A percentile compares a stretch with the other conserved stretches of the same genome.
These are phyloP conservation scores for Erysimum cheiranthoides DNA, from an alignment of 345 rosid species.

Conservation along the genomic window DNA sequence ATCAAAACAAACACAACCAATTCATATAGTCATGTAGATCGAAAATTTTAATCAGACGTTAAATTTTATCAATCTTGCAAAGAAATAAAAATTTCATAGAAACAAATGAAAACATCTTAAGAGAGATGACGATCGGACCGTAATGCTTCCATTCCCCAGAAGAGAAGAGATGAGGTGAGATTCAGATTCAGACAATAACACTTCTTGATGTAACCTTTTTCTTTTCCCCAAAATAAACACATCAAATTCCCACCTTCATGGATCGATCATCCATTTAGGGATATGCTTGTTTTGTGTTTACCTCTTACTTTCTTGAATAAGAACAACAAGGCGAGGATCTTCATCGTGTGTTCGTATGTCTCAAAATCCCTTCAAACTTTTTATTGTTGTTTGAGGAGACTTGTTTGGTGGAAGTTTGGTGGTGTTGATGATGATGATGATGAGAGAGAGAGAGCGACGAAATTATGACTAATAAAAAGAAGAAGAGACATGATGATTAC, in stretches of 20 bases:
- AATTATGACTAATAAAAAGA: conserved; percentile 20
- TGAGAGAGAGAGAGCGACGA: neutral
- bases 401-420: conserved; percentile 34
- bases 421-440: conserved; percentile 20
- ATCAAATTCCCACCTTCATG: conserved; percentile 8
- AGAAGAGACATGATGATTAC: conserved; percentile 39
- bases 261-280: neutral
- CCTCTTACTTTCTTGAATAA: conserved; percentile 10
- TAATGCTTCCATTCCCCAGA: conserved; percentile 40
- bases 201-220: neutral
- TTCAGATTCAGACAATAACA: conserved; percentile 14
- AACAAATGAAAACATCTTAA: neutral
- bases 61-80: neutral
- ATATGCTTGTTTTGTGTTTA: neutral
- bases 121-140: conserved; percentile 38
- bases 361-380: neutral
- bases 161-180: conserved; percentile 9
- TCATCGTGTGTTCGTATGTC: neutral
- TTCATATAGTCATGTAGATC: conserved; percentile 3
- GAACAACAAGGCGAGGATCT: neutral
- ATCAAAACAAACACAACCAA: conserved; percentile 11
- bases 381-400: conserved; percentile 14
- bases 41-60: neutral
- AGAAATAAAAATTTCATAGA: neutral
- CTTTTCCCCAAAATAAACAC: neutral